Conservation (phyloP, 1,139 yeast species). For the Hemisphaericaspora xylanilytica region DNA sequence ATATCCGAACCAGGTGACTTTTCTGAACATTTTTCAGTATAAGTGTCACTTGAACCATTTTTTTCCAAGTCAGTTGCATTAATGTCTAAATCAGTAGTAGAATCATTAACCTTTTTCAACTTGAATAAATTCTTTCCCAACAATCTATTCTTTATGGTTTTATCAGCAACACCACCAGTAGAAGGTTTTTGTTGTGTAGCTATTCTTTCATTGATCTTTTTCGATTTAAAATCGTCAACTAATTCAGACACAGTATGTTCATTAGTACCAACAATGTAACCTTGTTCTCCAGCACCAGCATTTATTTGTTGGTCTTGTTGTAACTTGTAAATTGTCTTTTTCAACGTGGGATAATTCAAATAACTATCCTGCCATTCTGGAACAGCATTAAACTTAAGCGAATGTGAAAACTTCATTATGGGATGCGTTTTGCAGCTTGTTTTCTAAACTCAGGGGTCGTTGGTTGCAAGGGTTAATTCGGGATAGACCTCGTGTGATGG, state of each 20-base stretch:
- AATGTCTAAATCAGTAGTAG: conserved; percentile 10
- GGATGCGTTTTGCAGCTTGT: neutral
- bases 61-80: conserved; percentile 11
- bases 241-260: conserved; percentile 28
- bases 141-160: conserved; percentile 12
- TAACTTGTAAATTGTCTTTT: conserved; percentile 54
- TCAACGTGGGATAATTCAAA: conserved; percentile 62
- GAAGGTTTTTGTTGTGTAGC: conserved; percentile 8
- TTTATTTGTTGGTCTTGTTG: conserved; percentile 35
- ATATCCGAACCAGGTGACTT: conserved; percentile 8
- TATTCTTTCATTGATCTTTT: conserved; percentile 2
- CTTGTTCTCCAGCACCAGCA: conserved; percentile 25
- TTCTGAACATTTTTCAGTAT: conserved; percentile 14
- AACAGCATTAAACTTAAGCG: conserved; percentile 74
- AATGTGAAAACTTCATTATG: conserved; percentile 79
- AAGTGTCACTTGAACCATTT: conserved; percentile 7
- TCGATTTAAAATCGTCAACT: conserved; percentile 17
- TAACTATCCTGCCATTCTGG: conserved; percentile 78
- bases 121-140: conserved; percentile 10
- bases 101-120: conserved; percentile 7
- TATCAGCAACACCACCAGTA: conserved; percentile 2
- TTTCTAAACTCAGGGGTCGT: neutral
- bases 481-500: conserved; percentile 7
- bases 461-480: neutral
- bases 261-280: conserved; percentile 21